Evolutionary conservation across 176 grass and related monocot species (phyloP).

Genomic region (Bolboschoenus planiculmis): DNA sequence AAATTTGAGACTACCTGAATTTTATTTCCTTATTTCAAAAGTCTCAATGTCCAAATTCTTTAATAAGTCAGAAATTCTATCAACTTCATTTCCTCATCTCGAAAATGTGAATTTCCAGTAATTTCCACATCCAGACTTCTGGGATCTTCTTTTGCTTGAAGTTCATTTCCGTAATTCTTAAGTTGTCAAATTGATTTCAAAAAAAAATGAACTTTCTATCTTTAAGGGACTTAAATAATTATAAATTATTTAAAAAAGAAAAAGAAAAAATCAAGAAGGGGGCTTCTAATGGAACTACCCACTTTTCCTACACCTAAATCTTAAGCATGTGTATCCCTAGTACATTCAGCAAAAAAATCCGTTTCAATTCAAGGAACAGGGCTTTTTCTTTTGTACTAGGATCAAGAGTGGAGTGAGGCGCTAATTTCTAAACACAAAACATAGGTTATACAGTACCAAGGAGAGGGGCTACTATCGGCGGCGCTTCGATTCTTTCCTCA

Average conservation of each 20-base stretch:
- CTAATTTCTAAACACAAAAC: background rate
- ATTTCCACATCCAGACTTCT: background rate
- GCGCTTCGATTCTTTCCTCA: conserved; percentile 71
- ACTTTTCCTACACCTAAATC: background rate
- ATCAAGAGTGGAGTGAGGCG: background rate
- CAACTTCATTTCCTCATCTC: background rate
- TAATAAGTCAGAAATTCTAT: background rate
- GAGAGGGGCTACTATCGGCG: conserved; percentile 36
- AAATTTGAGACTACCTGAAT: background rate
- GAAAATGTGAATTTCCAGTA: background rate
- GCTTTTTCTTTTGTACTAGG: background rate
- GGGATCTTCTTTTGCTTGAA: background rate
- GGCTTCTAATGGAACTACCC: background rate
- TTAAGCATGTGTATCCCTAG: background rate
- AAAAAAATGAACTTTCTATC: background rate
- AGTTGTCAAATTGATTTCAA: background rate
- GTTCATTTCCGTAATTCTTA: background rate
- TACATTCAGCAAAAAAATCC: background rate
- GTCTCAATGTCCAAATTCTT: background rate
- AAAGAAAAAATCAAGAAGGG: background rate
- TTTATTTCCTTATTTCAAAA: background rate
- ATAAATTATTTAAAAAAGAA: background rate
- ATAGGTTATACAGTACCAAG: background rate
- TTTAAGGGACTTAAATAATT: background rate
- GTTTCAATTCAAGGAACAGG: background rate